A percentile compares a stretch with the other conserved stretches of the same genome.
Evolutionary conservation across 768 basidiomycete genomes (phyloP).

Genomic region (Collybiopsis luxurians): DNA sequence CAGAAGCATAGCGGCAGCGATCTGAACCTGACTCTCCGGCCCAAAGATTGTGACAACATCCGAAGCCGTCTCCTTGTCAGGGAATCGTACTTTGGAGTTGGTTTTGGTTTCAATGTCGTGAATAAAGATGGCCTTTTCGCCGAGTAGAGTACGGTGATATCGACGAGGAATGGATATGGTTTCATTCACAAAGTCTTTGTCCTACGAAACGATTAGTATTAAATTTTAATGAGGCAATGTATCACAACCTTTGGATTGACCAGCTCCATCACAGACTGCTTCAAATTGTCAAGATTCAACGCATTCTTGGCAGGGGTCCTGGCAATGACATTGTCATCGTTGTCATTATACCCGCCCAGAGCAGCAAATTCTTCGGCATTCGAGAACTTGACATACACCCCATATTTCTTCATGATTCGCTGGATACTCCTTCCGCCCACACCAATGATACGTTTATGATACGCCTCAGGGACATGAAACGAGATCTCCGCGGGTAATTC

Average conservation of each 20-base stretch:
- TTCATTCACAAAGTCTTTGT: constrained; percentile 95
- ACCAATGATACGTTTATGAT: constrained; percentile 99
- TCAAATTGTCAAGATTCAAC: constrained; percentile 90
- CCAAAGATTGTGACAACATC: constrained; percentile 96
- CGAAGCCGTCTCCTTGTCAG: constrained; percentile 91
- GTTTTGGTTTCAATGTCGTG: constrained; percentile 97
- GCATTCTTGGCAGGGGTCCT: constrained; percentile 98
- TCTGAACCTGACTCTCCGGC: constrained; percentile 95
- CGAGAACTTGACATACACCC: constrained; percentile 99
- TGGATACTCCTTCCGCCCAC: constrained; percentile 98
- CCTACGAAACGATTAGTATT: constrained; percentile 41
- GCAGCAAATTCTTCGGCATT: constrained; percentile 97
- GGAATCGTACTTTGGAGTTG: constrained; percentile 89
- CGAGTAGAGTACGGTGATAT: constrained; percentile 92
- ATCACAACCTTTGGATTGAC: constrained; percentile 98
- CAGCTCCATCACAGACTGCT: constrained; percentile 95
- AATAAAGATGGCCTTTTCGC: constrained; percentile 96
- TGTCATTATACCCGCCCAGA: constrained; percentile 92
- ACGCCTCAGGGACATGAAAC: constrained; percentile 97
- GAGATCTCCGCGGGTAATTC: constrained; percentile 98
- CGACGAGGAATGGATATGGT: constrained; percentile 90
- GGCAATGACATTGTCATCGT: constrained; percentile 98
- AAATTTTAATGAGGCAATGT: neutral
- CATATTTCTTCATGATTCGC: constrained; percentile 99
- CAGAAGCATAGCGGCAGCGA: constrained; percentile 93